Evolutionary conservation across 805 yeast species (phyloP).

Genomic region (Metahyphopichia silvanorum): DNA sequence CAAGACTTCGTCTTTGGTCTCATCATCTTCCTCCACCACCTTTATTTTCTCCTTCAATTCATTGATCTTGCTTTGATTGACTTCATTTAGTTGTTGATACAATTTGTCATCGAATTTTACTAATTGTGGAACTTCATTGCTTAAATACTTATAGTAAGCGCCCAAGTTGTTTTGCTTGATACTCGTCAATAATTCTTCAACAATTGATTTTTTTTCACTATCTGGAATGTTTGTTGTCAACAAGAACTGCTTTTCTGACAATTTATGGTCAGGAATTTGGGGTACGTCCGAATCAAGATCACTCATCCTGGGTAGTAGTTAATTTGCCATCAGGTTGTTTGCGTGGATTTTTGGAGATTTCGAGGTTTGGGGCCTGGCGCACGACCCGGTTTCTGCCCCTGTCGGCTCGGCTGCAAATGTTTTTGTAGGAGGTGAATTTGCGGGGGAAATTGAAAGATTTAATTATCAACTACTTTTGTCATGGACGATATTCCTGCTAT

Average conservation of each 20-base stretch:
- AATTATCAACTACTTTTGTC: constrained; percentile 7
- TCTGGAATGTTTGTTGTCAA: constrained; percentile 38
- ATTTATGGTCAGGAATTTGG: constrained; percentile 74
- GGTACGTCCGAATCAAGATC: constrained; percentile 47
- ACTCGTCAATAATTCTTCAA: constrained; percentile 45
- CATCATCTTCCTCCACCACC: constrained; percentile 63
- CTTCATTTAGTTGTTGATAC: constrained; percentile 47
- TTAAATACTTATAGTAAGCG: constrained; percentile 74
- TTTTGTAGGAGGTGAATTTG: too few relatives aligned
- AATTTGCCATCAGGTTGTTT: background rate
- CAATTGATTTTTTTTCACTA: constrained; percentile 40
- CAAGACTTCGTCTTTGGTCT: constrained; percentile 81
- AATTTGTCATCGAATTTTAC: constrained; percentile 59
- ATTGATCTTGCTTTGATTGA: constrained; percentile 54
- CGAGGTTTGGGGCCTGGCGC: too few relatives aligned
- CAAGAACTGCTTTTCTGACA: constrained; percentile 78
- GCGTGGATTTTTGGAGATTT: too few relatives aligned
- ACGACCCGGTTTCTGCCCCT: too few relatives aligned
- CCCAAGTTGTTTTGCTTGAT: constrained; percentile 67
- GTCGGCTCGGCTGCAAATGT: too few relatives aligned
- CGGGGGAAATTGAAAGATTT: too few relatives aligned
- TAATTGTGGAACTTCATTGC: constrained; percentile 25
- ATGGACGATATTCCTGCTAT: constrained; percentile 39
- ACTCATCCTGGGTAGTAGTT: constrained; percentile 20
- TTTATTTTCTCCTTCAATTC: constrained; percentile 53